Evolutionary conservation across 2,329 filamentous ascomycete species (phyloP), one percentile per base, ranked within the genome.

Genomic region (Aspergillus fructus): DNA sequence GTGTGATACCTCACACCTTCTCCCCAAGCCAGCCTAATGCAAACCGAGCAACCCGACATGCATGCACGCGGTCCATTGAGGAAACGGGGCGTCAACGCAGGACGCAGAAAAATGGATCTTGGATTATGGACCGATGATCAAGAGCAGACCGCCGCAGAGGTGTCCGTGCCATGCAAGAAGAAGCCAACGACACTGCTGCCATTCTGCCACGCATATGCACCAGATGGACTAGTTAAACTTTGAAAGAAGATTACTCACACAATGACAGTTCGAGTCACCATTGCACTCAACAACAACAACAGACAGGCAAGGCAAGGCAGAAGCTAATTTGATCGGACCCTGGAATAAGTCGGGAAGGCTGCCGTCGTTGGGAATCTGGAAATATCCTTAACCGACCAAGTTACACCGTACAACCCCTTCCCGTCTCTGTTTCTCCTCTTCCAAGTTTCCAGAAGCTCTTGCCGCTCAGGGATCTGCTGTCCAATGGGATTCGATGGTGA

Each of bases 401-500:
- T 33, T 15, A 27, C 30, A 30, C 24, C 5, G 3, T 30, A 9
- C 27, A 30, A 30, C 9, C 27, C 27, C 27, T 30, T 30, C 27
- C 27, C 27, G 27, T 9, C 34, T 13, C 23, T 11, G n/a, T 52
- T 27, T 34, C 13, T 23, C 17, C 33, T 23, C 37, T 46, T 21
- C 21, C 21, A 21, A 21, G 21, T 21, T 33, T 46, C 43, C 23
- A 46, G 17, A 52, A 52, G 30, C 19, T 50, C 49, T 55, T 46
- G 46, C 43, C 51, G 11, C 54, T 24, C 23, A 24, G 43, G 55
- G 58, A 56, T 53, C 47, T 8, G 34, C 21, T 43, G 19, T 24
- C 58, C 55, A 62, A 62, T 62, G 2, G 37, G 12, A 34, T 13
- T 17, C 19, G 27, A 48, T 42, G 49, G 53, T 60, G 60, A 56